Evolutionary conservation across 176 grass and related monocot genomes (phyloP), one percentile per base, ranked within the genome.

Genomic region (Juncus effusus): DNA sequence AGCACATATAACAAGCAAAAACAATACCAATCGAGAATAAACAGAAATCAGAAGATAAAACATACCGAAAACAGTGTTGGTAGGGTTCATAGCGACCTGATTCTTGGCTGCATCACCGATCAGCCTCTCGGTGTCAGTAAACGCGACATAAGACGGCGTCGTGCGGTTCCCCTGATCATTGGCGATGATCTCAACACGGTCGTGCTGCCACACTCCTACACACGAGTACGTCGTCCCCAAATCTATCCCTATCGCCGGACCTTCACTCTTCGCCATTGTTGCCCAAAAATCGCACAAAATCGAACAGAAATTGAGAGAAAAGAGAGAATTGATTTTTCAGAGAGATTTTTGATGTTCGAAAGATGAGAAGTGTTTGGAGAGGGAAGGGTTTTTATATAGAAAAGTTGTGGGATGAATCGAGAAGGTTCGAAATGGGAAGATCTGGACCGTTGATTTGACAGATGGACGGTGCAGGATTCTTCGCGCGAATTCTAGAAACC

Each of bases 151-250:
- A 40, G 91, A 91, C 4, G 87, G 91, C 12, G 91, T 96, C 69
- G 87, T 91, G 67, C 90, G 86, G 70, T 95, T 95, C 0, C 90
- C 86, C 57, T 90, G 90, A 54, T 95, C 90, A 42, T 90, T 95
- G 56, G 90, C 90, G 80, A 90, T 84, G 77, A 95, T 95, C 80
- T 95, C 90, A 42, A 90, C 83, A 15, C 91, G 79, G 71, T 96
- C 91, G 76, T 96, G 91, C 52, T 96, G 91, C 91, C 91, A 96
- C 51, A 96, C 91, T 58, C 91, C 91, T 13, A 96, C 84, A 76
- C 91, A 96, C 41, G 91, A 96, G 78, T 96, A 96, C n/a, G 91
- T 96, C 11, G 91, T 90, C 56, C 91, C 91, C 35, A 96, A 84
- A 54, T 96, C 91, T 78, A 96, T 96, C 67, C 91, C 91, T 54